These are phyloP conservation scores for Xanthoceras sorbifolium DNA, from an alignment of 345 rosid genomes.

Conservation along the genomic window DNA sequence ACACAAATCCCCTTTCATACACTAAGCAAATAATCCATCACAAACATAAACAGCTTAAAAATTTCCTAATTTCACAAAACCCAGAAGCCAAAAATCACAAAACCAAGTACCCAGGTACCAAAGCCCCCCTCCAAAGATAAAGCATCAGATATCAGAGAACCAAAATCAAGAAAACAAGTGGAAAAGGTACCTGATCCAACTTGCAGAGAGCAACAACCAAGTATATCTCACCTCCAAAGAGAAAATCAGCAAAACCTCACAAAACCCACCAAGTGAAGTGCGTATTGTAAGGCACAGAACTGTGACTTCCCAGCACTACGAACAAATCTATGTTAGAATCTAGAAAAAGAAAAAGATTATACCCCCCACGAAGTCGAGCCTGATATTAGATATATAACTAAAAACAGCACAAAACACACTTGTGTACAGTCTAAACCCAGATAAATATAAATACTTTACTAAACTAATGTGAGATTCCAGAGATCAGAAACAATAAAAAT, in stretches of 20 bases:
- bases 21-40: not conserved
- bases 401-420: conserved; percentile 13
- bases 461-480: not conserved
- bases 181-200: conserved; percentile 43
- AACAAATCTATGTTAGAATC: conserved; percentile 14
- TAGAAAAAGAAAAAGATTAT: not conserved
- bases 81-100: conserved; percentile 12
- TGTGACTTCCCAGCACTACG: not conserved
- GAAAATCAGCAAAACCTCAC: conserved; percentile 17
- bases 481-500: not conserved
- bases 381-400: conserved; percentile 12
- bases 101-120: conserved; percentile 30
- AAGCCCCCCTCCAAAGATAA: conserved; percentile 11
- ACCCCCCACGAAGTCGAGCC: conserved; percentile 17
- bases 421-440: not conserved
- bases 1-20: conserved; percentile 2
- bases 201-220: conserved; percentile 22
- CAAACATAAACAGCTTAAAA: not conserved
- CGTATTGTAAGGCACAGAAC: not conserved
- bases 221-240: conserved; percentile 7
- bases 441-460: not conserved
- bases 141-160: conserved; percentile 5
- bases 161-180: conserved; percentile 14
- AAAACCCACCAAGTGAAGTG: not conserved
- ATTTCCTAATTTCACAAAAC: not conserved